Evolutionary conservation across 2,329 filamentous ascomycete genomes (phyloP), one percentile per base, ranked within the genome.

Genomic region (Anthostomella pinea): DNA sequence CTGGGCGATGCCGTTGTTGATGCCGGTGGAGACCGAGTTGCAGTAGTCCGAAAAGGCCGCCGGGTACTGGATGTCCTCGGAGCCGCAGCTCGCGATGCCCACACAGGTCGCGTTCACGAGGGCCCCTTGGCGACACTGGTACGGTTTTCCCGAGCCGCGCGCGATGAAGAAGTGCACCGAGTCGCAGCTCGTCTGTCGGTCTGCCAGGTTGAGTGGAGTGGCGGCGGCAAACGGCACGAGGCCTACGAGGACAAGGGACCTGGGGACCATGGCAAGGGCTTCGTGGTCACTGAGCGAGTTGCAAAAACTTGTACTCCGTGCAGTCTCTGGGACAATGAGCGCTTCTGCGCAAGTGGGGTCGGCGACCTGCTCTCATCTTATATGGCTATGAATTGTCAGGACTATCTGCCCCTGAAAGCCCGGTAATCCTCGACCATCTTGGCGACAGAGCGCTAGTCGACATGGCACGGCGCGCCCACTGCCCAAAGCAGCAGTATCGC

Each of bases 11-110:
- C 52, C 54, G 30, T 46, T 43, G 28, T 18, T 20, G 13, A 52
- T 48, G 17, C 56, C 57, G 6, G 38, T 42, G 11, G 30, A 38
- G 7, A 54, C 56, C 6, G 53, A 53, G 15, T 30, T 21, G 43
- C 51, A 59, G 46, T 57, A 59, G 37, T 49, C 42, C 2, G 29
- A 19, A 21, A 39, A 40, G 4, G 38, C 29, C 47, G 23, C 55
- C 43, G 29, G 39, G 29, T 46, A 46, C 18, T 30, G 30, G 11
- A 56, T 46, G 32, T 52, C 38, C 35, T 53, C 50, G 23, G 51
- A 54, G 17, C 29, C 29, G 29, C 29, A 31, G 27, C 27, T 29
- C 4, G 37, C 21, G 9, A 52, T 31, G 10, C 48, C 51, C 8
- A 45, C 32, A 33, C 53, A 55, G 19, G 49, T 47, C 15, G 46